Evolutionary conservation across 2,329 filamentous ascomycete genomes (phyloP).

Genomic region (Davidsoniella australis): DNA sequence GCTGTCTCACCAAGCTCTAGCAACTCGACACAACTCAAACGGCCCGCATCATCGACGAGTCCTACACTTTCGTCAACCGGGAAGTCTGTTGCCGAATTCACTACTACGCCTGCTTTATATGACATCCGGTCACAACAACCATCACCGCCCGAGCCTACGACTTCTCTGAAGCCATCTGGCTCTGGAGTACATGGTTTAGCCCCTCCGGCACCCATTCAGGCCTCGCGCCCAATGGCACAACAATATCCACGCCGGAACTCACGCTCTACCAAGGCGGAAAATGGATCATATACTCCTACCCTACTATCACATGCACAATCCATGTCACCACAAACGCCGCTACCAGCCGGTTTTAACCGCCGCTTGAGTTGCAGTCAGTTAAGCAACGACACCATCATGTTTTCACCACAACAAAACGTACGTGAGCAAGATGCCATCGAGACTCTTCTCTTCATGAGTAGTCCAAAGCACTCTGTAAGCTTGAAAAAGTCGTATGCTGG

Average conservation of each 20-base stretch:
- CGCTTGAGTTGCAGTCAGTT: constrained; percentile 22
- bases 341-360: constrained; percentile 14
- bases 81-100: constrained; percentile 4
- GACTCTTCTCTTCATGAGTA: constrained; percentile 66
- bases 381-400: constrained; percentile 36
- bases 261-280: constrained; percentile 20
- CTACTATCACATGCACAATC: constrained; percentile 33
- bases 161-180: not conserved
- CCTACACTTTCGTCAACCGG: constrained; percentile 19
- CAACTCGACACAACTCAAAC: constrained; percentile 35
- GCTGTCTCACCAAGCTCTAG: constrained; percentile 45
- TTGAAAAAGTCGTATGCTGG: constrained; percentile 36
- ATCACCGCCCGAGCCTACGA: not conserved
- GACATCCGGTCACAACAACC: constrained; percentile 10
- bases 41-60: constrained; percentile 36
- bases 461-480: constrained; percentile 52
- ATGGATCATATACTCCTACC: constrained; percentile 25
- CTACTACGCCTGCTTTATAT: constrained; percentile 3
- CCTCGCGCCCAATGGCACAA: constrained; percentile 22
- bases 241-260: constrained; percentile 31
- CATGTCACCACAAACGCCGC: constrained; percentile 23
- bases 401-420: constrained; percentile 50
- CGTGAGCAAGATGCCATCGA: constrained; percentile 71
- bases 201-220: constrained; percentile 37
- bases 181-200: constrained; percentile 22